These are phyloP conservation scores for Wallemia hederae DNA, from an alignment of 1,284 basidiomycete species.

Conservation along the genomic window DNA sequence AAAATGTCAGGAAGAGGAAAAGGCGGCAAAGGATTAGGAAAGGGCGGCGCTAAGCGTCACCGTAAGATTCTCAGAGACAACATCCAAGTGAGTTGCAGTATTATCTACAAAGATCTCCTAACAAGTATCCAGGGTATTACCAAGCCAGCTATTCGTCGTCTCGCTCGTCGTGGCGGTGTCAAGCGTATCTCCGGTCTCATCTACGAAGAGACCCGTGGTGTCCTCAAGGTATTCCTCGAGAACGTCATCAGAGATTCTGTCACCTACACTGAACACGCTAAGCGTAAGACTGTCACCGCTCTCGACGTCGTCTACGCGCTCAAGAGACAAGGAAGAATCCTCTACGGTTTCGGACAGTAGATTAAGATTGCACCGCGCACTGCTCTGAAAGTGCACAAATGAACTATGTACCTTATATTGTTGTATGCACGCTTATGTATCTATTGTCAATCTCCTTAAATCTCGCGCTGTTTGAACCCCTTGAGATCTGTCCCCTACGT, in stretches of 20 bases:
- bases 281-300: slow-evolving; percentile 8
- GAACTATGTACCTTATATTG: neutral
- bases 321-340: slow-evolving; percentile 62
- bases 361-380: neutral
- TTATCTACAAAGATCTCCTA: neutral
- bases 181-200: slow-evolving; percentile 80
- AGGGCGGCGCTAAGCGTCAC: slow-evolving; percentile 68
- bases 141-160: slow-evolving; percentile 73
- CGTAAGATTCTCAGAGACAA: slow-evolving; percentile 56
- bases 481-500: no score
- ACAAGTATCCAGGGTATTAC: slow-evolving; percentile 32
- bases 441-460: no score
- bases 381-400: neutral
- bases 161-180: slow-evolving; percentile 80
- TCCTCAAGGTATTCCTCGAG: slow-evolving; percentile 35
- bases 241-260: slow-evolving; percentile 58
- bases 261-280: slow-evolving; percentile 4
- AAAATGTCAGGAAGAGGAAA: slow-evolving; percentile 48
- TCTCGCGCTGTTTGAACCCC: no score
- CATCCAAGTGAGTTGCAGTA: slow-evolving; percentile 18
- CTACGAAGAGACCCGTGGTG: slow-evolving; percentile 73
- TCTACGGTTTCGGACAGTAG: slow-evolving; percentile 54
- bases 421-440: neutral
- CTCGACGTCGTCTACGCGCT: slow-evolving; percentile 53
- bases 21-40: slow-evolving; percentile 38